Base-by-base conservation (phyloP, 441 rosid species). In the Erysimum pusillum region DNA sequence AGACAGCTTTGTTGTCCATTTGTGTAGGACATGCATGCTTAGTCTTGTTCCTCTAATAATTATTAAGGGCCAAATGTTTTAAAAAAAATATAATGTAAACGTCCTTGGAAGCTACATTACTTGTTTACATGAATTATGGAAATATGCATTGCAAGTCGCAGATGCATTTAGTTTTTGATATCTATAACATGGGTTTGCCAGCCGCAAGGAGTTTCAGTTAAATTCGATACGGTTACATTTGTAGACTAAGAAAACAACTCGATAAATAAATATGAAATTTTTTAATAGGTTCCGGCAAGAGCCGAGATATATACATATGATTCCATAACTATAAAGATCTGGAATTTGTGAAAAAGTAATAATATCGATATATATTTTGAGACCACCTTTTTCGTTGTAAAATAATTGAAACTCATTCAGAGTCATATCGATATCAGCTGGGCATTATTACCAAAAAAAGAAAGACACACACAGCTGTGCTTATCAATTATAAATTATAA, bases 1-100 rank as follows among this genome's bases (percentile, higher is more conserved):
- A 57, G 25, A 67, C 76, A 71, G 76, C 76, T 65, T 77, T 77
- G 36, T 71, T 64, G 63, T 77, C 71, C 34, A 77, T 64, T 64
- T 71, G 35, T 41, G 67, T 65, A 59, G 15, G 68, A 41, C 73
- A 77, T 71, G 77, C 72, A 1, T 22, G 25, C 25, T 49, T 65
- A 56, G 18, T 41, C 53, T 76, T 56, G 31, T 57, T 58, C 63
- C 28, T 53, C 59, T 45, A 68, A 20, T 59, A 18, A 58, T 76
- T 14, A 28, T 58, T 20, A 59, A 22, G 22, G 63, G 18, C 32
- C 11, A 22, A 22, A n/a, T n/a, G n/a, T n/a, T n/a, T n/a, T n/a
- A n/a, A n/a, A n/a, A n/a, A n/a, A n/a, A n/a, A n/a, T n/a, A n/a
- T n/a, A n/a, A n/a, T n/a, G n/a, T n/a, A 22, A 22, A 22, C 28